These are phyloP conservation scores for Yamadazyma akitaensis DNA, from an alignment of 805 yeast species.

Conservation along the genomic window DNA sequence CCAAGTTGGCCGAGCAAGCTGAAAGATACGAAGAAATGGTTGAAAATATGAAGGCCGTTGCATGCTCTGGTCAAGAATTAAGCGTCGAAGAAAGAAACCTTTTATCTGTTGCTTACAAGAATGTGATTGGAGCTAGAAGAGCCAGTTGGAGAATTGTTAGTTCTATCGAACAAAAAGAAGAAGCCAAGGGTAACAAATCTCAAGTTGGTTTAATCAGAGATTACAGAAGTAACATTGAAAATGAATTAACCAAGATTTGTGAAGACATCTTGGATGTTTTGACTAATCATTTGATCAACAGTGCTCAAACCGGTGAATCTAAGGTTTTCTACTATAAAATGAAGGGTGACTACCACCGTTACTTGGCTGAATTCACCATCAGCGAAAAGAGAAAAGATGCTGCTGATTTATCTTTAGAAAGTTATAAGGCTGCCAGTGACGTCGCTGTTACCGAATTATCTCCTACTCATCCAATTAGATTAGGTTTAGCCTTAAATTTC, in stretches of 20 bases:
- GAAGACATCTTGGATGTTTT: constrained; percentile 89
- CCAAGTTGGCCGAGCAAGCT: constrained; percentile 98
- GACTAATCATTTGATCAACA: constrained; percentile 84
- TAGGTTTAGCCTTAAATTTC: constrained; percentile 96
- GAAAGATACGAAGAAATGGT: constrained; percentile 99
- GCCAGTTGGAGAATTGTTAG: constrained; percentile 99
- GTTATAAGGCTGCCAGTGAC: constrained; percentile 93
- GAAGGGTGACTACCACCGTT: constrained; percentile 99
- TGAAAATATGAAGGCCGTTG: constrained; percentile 96
- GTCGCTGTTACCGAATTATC: constrained; percentile 96
- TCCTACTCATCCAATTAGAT: constrained; percentile 97
- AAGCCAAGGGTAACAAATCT: constrained; percentile 88
- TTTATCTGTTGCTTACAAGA: constrained; percentile 95
- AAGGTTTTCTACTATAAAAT: constrained; percentile 97
- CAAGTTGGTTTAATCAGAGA: constrained; percentile 89
- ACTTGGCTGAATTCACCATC: constrained; percentile 93
- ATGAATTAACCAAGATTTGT: constrained; percentile 88
- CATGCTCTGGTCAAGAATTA: constrained; percentile 91
- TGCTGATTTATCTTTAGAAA: constrained; percentile 88
- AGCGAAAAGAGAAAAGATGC: constrained; percentile 90
- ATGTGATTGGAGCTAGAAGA: constrained; percentile 98
- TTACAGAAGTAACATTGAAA: constrained; percentile 92
- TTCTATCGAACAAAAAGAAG: constrained; percentile 97
- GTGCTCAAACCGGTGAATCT: constrained; percentile 95
- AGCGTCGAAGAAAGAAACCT: constrained; percentile 97